phyloP scores from a whole-genome alignment of 139 green algal species.

The Micromonas commoda region DNA sequence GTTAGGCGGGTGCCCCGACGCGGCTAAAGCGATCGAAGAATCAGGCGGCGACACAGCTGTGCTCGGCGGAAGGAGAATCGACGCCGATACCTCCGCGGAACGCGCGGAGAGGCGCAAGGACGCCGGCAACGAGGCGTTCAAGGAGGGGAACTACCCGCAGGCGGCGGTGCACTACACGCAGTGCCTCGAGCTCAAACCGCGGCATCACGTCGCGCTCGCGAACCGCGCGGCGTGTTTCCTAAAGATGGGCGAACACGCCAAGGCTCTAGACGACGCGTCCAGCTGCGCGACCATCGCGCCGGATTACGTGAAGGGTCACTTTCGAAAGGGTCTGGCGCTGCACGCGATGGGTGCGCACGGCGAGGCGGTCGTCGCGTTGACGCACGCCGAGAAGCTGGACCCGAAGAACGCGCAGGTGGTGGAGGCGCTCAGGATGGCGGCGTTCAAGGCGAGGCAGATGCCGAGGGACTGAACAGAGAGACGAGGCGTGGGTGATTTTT shows the following conservation, averaged over 20 bases:
- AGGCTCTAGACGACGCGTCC: constrained; percentile 19
- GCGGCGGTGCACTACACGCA: constrained; percentile 22
- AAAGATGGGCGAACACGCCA: constrained; percentile 20
- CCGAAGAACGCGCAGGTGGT: constrained; percentile 11
- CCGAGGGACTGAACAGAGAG: not conserved
- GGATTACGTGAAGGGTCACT: constrained; percentile 23
- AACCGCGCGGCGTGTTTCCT: constrained; percentile 28
- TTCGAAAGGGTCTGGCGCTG: constrained; percentile 17
- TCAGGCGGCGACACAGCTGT: too few relatives aligned
- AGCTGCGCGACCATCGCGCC: not conserved
- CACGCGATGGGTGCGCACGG: not conserved
- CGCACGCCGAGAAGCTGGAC: not conserved
- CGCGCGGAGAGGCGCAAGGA: not conserved
- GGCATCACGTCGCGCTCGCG: not conserved
- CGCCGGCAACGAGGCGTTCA: constrained; percentile 22
- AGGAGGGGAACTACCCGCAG: not conserved
- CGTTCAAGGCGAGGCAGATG: constrained; percentile 11
- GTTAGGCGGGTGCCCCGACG: not conserved
- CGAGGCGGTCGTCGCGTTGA: constrained; percentile 3
- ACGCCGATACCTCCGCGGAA: not conserved
- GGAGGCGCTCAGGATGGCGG: constrained; percentile 7
- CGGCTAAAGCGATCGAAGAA: too few relatives aligned
- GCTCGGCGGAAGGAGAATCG: too few relatives aligned
- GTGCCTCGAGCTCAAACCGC: constrained; percentile 12
- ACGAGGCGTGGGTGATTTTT: not conserved